Percentiles rank a stretch among this genome's conserved stretches.
phyloP scores from a whole-genome alignment of 1,284 basidiomycete species.

The Rhodotorula sp. region DNA sequence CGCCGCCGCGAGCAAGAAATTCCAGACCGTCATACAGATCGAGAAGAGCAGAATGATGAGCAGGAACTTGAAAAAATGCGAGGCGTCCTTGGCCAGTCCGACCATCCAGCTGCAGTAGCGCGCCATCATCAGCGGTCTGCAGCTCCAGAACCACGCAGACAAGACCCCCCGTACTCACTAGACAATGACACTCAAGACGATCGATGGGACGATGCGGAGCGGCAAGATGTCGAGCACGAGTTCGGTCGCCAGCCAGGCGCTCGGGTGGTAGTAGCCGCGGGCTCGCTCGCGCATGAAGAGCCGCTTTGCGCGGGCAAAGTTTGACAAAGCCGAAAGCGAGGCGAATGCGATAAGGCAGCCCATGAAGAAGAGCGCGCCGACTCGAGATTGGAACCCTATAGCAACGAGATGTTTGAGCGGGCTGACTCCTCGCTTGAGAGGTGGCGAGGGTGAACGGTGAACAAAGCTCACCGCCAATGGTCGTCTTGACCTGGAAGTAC shows the following conservation, averaged over 20 bases:
- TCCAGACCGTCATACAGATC: constrained; percentile 78
- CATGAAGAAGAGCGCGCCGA: constrained; percentile 88
- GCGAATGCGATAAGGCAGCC: constrained; percentile 81
- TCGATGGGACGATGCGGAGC: constrained; percentile 76
- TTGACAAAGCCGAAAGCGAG: constrained; percentile 79
- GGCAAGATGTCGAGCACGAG: constrained; percentile 82
- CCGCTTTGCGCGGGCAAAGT: constrained; percentile 73
- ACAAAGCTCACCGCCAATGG: constrained; percentile 66
- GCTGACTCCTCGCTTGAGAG: constrained; percentile 58
- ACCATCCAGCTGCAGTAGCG: constrained; percentile 72
- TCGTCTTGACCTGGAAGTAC: constrained; percentile 72
- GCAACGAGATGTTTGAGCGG: constrained; percentile 60
- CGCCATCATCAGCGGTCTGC: neutral
- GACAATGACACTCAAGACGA: constrained; percentile 59
- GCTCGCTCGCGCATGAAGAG: constrained; percentile 85
- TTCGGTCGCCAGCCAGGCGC: constrained; percentile 80
- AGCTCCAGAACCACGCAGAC: constrained; percentile 44
- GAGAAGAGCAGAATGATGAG: constrained; percentile 73
- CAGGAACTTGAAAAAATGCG: constrained; percentile 77
- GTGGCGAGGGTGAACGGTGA: constrained; percentile 59
- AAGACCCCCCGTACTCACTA: constrained; percentile 21
- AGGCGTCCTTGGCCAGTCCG: constrained; percentile 67
- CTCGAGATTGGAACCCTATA: constrained; percentile 84
- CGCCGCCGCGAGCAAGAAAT: constrained; percentile 77
- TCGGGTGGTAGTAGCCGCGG: constrained; percentile 58